A percentile compares a stretch with the other conserved stretches of the same genome.
phyloP scores from a whole-genome alignment of 2,329 filamentous ascomycete genomes.

The Colletotrichum truncatum region DNA sequence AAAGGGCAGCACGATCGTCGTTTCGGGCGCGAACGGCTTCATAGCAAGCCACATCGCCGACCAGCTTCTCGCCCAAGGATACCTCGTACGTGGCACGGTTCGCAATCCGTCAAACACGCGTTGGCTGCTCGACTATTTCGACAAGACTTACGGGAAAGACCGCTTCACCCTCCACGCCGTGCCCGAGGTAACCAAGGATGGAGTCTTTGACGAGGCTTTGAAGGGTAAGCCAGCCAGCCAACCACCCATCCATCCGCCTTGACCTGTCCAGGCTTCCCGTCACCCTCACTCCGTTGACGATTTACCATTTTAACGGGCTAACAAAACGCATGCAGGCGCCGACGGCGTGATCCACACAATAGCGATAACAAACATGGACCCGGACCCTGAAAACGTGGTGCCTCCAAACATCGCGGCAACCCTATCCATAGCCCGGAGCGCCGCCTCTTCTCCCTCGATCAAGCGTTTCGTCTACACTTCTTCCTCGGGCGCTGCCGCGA shows the following conservation, averaged over 20 bases:
- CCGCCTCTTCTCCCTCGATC: conserved; percentile 42
- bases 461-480: conserved; percentile 51
- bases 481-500: conserved; percentile 39
- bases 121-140: conserved; percentile 39
- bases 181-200: conserved; percentile 40
- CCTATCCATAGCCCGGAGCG: conserved; percentile 42
- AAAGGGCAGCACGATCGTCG: conserved; percentile 36
- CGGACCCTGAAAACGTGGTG: conserved; percentile 49
- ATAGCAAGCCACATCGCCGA: conserved; percentile 49
- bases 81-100: conserved; percentile 50
- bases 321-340: conserved; percentile 4
- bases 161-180: conserved; percentile 45
- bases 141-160: conserved; percentile 41
- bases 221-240: conserved; percentile 33
- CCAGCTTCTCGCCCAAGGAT: conserved; percentile 44
- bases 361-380: conserved; percentile 41
- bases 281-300: background rate
- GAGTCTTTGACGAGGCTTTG: conserved; percentile 38
- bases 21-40: conserved; percentile 54
- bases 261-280: too few species aligned
- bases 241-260: too few species aligned
- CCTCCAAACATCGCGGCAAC: conserved; percentile 40
- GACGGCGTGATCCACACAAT: conserved; percentile 48
- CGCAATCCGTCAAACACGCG: conserved; percentile 38
- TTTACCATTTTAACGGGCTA: too few species aligned